Evolutionary conservation across 2,329 filamentous ascomycete species (phyloP), one percentile per base, ranked within the genome.

Genomic region (Corynespora cassiicola): DNA sequence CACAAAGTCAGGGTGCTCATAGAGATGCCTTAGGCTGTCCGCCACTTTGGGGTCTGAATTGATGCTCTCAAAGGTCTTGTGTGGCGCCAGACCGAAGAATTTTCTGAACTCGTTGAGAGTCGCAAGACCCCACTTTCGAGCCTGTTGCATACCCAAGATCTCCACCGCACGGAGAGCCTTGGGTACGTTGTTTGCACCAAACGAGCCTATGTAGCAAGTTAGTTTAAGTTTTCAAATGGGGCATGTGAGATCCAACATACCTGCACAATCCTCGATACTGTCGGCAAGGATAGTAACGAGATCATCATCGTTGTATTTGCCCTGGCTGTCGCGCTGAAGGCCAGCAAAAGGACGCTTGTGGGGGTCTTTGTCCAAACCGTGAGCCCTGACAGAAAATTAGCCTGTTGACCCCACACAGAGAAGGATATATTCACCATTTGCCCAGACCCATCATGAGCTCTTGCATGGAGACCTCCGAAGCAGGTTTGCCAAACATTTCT

Each of bases 101-200:
- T 85, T 82, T 31, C 89, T 79, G 74, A 92, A 94, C 70, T 94
- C 88, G 62, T 94, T 94, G 38, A 95, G 75, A 0, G 86, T 86
- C 0, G 85, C 85, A 6, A 90, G 72, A 42, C 89, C 85, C 88
- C 89, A 94, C 49, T 80, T 79, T 28, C 89, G 78, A 6, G 85
- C 84, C 43, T 90, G 87, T 26, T 87, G 73, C 43, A 94, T 91
- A 22, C 87, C 88, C 21, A 94, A 71, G 26, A 92, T 85, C 65
- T 92, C 88, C 9, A 94, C 79, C 1, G 84, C 81, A 51, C 82
- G 82, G 71, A 94, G 77, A 24, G 84, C 80, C 21, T 81, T 78
- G 0, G 89, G 89, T 0, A 91, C 85, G 43, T 88, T 89, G 7
- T 82, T 81, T 6, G 76, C 74, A 11, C 77, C 76, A 52, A 78